Conservation (phyloP, 1,284 basidiomycete genomes). For the Ceratobasidium sp. region DNA sequence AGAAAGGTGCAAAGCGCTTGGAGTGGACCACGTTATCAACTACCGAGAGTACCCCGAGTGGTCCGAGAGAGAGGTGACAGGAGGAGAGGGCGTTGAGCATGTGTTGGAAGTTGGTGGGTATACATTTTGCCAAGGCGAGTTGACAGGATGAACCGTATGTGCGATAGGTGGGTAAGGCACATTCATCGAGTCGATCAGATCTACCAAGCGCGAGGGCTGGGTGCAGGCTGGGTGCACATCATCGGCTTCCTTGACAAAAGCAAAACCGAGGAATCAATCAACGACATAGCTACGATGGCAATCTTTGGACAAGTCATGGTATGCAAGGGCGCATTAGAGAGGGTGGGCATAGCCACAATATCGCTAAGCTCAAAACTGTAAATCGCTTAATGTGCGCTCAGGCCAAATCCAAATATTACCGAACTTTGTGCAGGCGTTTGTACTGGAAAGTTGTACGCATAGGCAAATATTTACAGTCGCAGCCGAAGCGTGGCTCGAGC, state of each 20-base stretch:
- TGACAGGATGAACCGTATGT: neutral
- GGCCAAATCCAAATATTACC: no score
- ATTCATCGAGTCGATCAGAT: constrained; percentile 14
- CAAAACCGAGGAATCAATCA: neutral
- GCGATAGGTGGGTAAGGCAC: constrained; percentile 26
- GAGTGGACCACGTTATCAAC: constrained; percentile 69
- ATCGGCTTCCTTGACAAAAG: neutral
- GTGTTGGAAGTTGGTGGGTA: constrained; percentile 31
- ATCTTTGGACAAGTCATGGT: constrained; percentile 6
- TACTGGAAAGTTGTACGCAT: no score
- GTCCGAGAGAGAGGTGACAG: constrained; percentile 63
- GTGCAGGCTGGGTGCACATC: constrained; percentile 7
- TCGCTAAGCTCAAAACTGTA: no score
- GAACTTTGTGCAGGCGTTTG: no score
- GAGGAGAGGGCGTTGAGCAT: constrained; percentile 26
- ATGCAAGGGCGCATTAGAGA: neutral
- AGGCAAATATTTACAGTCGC: no score
- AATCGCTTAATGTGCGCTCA: no score
- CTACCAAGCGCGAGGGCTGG: constrained; percentile 7
- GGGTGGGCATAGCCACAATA: no score
- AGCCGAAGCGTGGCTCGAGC: no score
- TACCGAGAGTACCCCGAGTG: constrained; percentile 69
- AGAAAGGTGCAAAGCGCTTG: constrained; percentile 62
- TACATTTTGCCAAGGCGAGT: neutral
- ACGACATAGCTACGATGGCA: neutral